Conservation (phyloP, 1,284 basidiomycete genomes). For the Leccinum pallidistipes region DNA sequence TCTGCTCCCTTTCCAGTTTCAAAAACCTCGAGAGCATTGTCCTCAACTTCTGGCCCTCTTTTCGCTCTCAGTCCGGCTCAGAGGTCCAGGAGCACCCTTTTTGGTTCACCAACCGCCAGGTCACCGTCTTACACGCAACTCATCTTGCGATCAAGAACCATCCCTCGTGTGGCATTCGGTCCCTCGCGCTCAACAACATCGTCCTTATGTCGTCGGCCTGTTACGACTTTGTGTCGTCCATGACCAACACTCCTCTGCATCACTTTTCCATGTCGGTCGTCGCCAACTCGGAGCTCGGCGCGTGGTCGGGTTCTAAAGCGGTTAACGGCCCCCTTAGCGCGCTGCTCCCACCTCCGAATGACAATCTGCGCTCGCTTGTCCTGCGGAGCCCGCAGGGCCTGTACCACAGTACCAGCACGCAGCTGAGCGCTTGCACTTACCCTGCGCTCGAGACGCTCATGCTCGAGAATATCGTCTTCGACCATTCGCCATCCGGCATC, state of each 20-base stretch:
- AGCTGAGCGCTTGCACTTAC: conserved; percentile 23
- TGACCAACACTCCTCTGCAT: conserved; percentile 28
- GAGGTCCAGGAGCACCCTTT: conserved; percentile 32
- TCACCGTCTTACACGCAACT: conserved; percentile 26
- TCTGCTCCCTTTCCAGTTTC: conserved; percentile 26
- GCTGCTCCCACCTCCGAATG: conserved; percentile 24
- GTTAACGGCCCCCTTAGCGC: conserved; percentile 28
- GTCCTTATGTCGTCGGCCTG: conserved; percentile 23
- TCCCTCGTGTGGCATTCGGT: conserved; percentile 20
- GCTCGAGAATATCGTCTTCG: conserved; percentile 34
- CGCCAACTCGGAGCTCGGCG: conserved; percentile 30
- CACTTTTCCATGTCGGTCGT: conserved; percentile 34
- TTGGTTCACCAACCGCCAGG: conserved; percentile 34
- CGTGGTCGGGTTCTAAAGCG: conserved; percentile 34
- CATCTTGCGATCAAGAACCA: conserved; percentile 22
- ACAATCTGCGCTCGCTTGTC: conserved; percentile 25
- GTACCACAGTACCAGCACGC: conserved; percentile 29
- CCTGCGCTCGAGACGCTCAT: conserved; percentile 30
- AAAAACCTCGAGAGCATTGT: conserved; percentile 21
- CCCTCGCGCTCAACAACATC: conserved; percentile 30
- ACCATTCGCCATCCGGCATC: conserved; percentile 24
- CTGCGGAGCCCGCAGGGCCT: conserved; percentile 29
- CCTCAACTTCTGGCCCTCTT: conserved; percentile 36
- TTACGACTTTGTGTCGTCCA: conserved; percentile 32
- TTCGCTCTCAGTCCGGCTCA: conserved; percentile 23